Percentiles rank a stretch among this genome's conserved stretches.
phyloP scores from a whole-genome alignment of 2,329 filamentous ascomycete genomes.

The Verticillium longisporum region DNA sequence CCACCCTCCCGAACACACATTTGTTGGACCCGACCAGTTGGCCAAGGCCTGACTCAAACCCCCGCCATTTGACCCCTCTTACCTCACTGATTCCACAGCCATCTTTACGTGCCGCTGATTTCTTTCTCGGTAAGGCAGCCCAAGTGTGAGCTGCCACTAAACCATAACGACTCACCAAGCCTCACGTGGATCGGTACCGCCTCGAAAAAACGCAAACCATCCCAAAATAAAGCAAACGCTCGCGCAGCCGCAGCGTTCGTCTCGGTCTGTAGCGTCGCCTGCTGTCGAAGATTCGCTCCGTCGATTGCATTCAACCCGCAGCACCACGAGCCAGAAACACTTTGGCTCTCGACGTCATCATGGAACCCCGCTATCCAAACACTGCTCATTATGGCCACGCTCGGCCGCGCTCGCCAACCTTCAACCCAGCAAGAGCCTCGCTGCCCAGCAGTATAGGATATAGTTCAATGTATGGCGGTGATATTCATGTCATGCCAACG shows the following conservation, averaged over 20 bases:
- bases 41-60: background rate
- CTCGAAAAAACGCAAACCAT: background rate
- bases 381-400: constrained; percentile 7
- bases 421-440: constrained; percentile 46
- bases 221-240: too few relatives aligned
- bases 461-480: constrained; percentile 42
- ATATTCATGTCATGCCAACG: constrained; percentile 47
- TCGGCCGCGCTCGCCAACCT: constrained; percentile 30
- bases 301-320: background rate
- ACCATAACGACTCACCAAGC: background rate
- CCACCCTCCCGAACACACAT: background rate
- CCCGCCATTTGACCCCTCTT: background rate
- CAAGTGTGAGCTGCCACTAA: background rate
- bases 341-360: constrained; percentile 6
- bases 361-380: constrained; percentile 13
- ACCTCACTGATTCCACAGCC: background rate
- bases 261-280: background rate
- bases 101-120: background rate
- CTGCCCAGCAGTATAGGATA: constrained; percentile 45
- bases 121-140: background rate
- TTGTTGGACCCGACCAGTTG: background rate
- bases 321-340: background rate
- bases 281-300: background rate
- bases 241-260: background rate
- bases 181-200: background rate